phyloP scores from a whole-genome alignment of 768 basidiomycete species.

The Mycena maculata region DNA sequence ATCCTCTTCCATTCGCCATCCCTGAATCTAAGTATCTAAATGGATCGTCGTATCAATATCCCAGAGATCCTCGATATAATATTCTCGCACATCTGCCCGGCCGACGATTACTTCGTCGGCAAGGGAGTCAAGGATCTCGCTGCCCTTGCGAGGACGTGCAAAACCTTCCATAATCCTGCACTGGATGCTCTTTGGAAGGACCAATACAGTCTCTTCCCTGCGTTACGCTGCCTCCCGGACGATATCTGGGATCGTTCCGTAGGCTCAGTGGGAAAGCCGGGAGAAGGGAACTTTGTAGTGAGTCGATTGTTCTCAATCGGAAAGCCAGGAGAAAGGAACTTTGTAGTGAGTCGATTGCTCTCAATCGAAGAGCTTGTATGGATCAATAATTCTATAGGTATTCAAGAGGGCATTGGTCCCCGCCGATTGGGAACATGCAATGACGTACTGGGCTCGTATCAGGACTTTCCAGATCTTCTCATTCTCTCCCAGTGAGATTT shows the following conservation, averaged over 20 bases:
- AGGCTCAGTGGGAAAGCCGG: too few species aligned
- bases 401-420: not conserved
- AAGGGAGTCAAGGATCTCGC: not conserved
- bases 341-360: not conserved
- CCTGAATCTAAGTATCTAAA: not conserved
- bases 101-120: not conserved
- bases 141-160: constrained; percentile 15
- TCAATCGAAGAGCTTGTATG: too few species aligned
- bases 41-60: constrained; percentile 4
- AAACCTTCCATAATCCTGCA: constrained; percentile 3
- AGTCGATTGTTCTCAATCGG: not conserved
- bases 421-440: not conserved
- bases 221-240: not conserved
- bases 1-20: too few species aligned
- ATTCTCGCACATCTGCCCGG: not conserved
- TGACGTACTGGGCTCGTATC: not conserved
- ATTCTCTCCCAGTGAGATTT: not conserved
- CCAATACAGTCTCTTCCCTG: not conserved
- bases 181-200: constrained; percentile 8
- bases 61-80: not conserved
- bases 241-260: not conserved
- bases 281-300: too few species aligned
- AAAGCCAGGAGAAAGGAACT: too few species aligned
- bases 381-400: not conserved
- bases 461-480: not conserved